A percentile compares a stretch with the other conserved stretches of the same genome.
Conservation (phyloP, 306 rosid genomes). For the Bauhinia variegata region DNA sequence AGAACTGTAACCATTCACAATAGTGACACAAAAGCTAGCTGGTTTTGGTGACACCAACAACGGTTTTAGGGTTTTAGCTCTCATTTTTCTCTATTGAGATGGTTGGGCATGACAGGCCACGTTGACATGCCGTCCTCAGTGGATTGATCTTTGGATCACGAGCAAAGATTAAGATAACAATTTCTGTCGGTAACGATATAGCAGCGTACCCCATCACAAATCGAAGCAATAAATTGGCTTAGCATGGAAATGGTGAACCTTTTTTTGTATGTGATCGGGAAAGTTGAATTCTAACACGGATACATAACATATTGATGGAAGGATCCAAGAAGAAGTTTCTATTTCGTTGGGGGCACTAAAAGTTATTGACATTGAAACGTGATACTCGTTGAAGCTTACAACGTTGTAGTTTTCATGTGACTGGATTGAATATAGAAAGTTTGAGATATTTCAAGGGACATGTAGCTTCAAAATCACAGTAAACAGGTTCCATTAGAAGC, state of each 20-base stretch:
- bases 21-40: slow-evolving; percentile 31
- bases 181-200: slow-evolving; percentile 22
- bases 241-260: background rate
- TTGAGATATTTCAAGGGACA: slow-evolving; percentile 12
- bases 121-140: slow-evolving; percentile 23
- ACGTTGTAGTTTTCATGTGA: slow-evolving; percentile 14
- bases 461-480: slow-evolving; percentile 4
- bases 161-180: background rate
- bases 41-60: slow-evolving; percentile 15
- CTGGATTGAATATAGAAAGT: slow-evolving; percentile 6
- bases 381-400: slow-evolving; percentile 5
- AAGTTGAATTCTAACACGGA: background rate
- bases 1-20: slow-evolving; percentile 2
- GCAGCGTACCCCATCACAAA: slow-evolving; percentile 7
- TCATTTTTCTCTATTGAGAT: slow-evolving; percentile 11
- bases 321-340: background rate
- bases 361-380: slow-evolving; percentile 10
- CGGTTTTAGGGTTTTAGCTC: slow-evolving; percentile 26
- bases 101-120: slow-evolving; percentile 12
- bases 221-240: slow-evolving; percentile 25
- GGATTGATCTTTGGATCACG: slow-evolving; percentile 25
- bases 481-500: background rate
- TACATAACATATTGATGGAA: background rate
- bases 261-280: too few species aligned
- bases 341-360: background rate